Evolutionary conservation across 106 monocot genomes (phyloP).

Genomic region (Apostasia ramifera): DNA sequence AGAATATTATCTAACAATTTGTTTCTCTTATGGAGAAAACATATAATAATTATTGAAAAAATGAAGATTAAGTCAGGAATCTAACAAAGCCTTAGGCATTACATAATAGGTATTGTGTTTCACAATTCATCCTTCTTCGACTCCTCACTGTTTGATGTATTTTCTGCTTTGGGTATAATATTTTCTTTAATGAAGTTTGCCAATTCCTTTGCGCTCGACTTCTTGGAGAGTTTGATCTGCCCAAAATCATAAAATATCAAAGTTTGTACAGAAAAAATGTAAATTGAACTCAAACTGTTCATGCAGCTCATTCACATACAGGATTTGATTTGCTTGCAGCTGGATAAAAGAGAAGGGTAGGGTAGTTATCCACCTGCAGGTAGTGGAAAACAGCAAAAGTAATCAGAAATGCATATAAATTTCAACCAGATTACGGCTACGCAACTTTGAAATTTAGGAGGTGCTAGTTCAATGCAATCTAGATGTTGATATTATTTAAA

Average conservation of each 20-base stretch:
- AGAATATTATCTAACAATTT: too few relatives aligned
- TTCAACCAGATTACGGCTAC: too few relatives aligned
- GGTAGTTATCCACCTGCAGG: slow-evolving; percentile 68
- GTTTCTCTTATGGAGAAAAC: too few relatives aligned
- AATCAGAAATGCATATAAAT: background rate
- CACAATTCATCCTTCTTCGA: slow-evolving; percentile 43
- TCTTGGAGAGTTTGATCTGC: slow-evolving; percentile 88
- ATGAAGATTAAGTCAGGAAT: too few relatives aligned
- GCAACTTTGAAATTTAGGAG: too few relatives aligned
- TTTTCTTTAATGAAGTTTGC: slow-evolving; percentile 46
- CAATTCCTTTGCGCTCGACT: slow-evolving; percentile 66
- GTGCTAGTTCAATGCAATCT: too few relatives aligned
- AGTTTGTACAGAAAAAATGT: background rate
- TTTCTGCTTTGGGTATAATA: slow-evolving; percentile 4
- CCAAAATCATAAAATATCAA: slow-evolving; percentile 7
- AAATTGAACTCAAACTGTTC: slow-evolving; percentile 1
- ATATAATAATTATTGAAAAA: too few relatives aligned
- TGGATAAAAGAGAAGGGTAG: slow-evolving; percentile 75
- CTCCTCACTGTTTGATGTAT: slow-evolving; percentile 7
- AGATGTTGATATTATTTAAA: too few relatives aligned
- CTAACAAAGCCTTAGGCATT: too few relatives aligned
- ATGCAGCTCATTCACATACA: slow-evolving; percentile 30
- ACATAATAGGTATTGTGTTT: background rate
- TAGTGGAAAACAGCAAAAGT: background rate
- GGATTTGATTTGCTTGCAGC: slow-evolving; percentile 77